These are phyloP conservation scores for Colletotrichum sp. DNA, from an alignment of 2,329 filamentous ascomycete genomes.

Conservation along the genomic window DNA sequence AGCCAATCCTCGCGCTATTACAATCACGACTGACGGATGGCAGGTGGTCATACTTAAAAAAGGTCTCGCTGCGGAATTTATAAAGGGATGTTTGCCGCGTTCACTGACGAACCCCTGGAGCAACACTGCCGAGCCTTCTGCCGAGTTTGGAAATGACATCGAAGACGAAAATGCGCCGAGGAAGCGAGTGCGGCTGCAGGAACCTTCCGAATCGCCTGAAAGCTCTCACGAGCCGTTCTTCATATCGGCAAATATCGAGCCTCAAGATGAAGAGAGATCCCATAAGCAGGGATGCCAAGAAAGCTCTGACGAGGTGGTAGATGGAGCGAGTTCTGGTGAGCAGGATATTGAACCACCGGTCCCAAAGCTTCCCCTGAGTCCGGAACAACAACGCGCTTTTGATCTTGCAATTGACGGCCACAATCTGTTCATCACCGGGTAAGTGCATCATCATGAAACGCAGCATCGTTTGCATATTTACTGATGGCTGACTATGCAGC, in stretches of 20 bases:
- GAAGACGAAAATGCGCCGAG: neutral
- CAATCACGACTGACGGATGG: neutral
- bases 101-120: neutral
- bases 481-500: neutral
- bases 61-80: rapidly evolving
- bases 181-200: neutral
- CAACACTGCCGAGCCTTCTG: neutral
- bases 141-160: neutral
- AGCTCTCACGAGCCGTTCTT: neutral
- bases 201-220: neutral
- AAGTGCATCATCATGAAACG: too few relatives aligned
- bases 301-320: neutral
- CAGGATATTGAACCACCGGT: neutral
- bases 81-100: neutral
- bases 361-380: neutral
- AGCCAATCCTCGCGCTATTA: neutral
- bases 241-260: neutral
- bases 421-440: neutral
- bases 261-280: too few relatives aligned
- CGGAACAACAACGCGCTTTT: neutral
- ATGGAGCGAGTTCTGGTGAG: neutral
- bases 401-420: neutral
- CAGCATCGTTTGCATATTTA: neutral
- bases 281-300: too few relatives aligned
- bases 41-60: rapidly evolving